Evolutionary conservation across 1,139 yeast species (phyloP).

Genomic region (Geotrichum cucujoidarum): DNA sequence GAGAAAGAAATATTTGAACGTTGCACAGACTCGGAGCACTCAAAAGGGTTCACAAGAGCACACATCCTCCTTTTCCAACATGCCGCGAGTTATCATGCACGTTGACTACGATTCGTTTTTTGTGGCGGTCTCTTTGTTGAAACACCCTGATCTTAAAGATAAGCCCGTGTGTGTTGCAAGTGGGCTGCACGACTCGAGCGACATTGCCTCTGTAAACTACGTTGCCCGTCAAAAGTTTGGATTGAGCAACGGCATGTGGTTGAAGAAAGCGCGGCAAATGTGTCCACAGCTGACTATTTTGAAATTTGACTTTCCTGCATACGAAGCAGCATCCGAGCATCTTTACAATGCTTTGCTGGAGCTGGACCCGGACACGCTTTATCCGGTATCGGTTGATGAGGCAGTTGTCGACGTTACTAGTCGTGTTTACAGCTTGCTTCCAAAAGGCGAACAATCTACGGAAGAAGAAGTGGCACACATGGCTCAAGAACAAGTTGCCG

Average conservation of each 20-base stretch:
- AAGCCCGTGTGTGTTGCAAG: slow-evolving; percentile 80
- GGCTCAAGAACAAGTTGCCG: slow-evolving; percentile 10
- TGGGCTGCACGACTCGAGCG: slow-evolving; percentile 57
- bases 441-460: not conserved
- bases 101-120: slow-evolving; percentile 93
- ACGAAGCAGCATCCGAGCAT: slow-evolving; percentile 55
- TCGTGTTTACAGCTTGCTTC: not conserved
- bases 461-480: not conserved
- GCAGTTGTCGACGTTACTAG: slow-evolving; percentile 65
- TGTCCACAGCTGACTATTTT: slow-evolving; percentile 64
- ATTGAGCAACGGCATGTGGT: slow-evolving; percentile 87
- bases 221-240: slow-evolving; percentile 65
- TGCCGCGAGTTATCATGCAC: slow-evolving; percentile 51
- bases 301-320: slow-evolving; percentile 70
- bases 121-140: slow-evolving; percentile 73
- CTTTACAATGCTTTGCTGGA: slow-evolving; percentile 46
- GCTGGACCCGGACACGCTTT: slow-evolving; percentile 51
- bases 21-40: slow-evolving; percentile 12
- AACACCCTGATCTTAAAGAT: slow-evolving; percentile 47
- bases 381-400: slow-evolving; percentile 90
- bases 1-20: slow-evolving; percentile 52
- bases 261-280: slow-evolving; percentile 51
- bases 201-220: slow-evolving; percentile 91
- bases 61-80: not conserved
- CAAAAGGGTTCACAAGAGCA: not conserved